phyloP scores from a whole-genome alignment of 2,329 filamentous ascomycete genomes.

The Arachnomyces sp. region DNA sequence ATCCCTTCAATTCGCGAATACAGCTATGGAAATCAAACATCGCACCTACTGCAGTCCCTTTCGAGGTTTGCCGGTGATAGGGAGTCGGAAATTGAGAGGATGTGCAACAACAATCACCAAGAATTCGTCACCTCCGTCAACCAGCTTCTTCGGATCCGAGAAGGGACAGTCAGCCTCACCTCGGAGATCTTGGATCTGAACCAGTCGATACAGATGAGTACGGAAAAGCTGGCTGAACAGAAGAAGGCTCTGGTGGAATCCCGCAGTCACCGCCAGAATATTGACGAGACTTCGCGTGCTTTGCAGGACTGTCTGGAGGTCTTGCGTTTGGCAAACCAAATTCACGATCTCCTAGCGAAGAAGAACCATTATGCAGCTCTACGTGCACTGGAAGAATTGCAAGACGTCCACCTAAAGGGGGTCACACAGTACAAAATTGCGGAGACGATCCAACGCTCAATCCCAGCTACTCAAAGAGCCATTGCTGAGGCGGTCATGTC shows the following conservation, averaged over 20 bases:
- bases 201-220: slow-evolving; percentile 89
- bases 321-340: slow-evolving; percentile 82
- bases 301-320: slow-evolving; percentile 88
- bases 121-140: slow-evolving; percentile 93
- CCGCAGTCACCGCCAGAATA: slow-evolving; percentile 84
- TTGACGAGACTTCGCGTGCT: slow-evolving; percentile 82
- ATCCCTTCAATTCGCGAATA: slow-evolving; percentile 93
- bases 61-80: slow-evolving; percentile 76
- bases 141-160: slow-evolving; percentile 81
- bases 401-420: slow-evolving; percentile 91
- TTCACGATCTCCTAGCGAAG: slow-evolving; percentile 81
- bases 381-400: slow-evolving; percentile 86
- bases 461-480: slow-evolving; percentile 81
- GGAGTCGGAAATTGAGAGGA: slow-evolving; percentile 84
- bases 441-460: slow-evolving; percentile 90
- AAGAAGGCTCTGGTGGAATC: slow-evolving; percentile 93
- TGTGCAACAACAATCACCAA: slow-evolving; percentile 92
- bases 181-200: slow-evolving; percentile 87
- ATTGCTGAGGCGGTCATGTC: slow-evolving; percentile 97
- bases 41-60: slow-evolving; percentile 66
- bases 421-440: slow-evolving; percentile 92
- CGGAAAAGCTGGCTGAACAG: slow-evolving; percentile 85
- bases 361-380: slow-evolving; percentile 95
- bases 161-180: slow-evolving; percentile 81
- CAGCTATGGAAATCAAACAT: slow-evolving; percentile 62